Conservation (phyloP, 805 yeast species). For the Candida alai region DNA sequence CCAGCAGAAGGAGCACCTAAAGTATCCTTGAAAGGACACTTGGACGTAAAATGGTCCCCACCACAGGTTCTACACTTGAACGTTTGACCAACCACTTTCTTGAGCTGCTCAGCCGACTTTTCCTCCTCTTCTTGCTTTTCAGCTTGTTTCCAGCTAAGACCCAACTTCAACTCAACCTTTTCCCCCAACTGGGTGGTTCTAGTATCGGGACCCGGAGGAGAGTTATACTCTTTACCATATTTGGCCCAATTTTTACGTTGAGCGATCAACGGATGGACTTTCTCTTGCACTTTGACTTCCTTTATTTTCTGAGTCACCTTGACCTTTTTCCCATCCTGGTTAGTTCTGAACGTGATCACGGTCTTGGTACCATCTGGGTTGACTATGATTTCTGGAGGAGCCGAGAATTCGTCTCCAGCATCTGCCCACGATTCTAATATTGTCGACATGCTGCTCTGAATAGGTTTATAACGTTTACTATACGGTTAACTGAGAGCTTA, state of each 20-base stretch:
- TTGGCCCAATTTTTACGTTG: slow-evolving; percentile 82
- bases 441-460: slow-evolving; percentile 22
- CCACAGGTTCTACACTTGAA: slow-evolving; percentile 86
- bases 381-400: slow-evolving; percentile 72
- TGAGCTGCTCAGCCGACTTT: slow-evolving; percentile 44
- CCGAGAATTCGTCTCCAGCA: slow-evolving; percentile 66
- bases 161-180: slow-evolving; percentile 69
- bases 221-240: slow-evolving; percentile 74
- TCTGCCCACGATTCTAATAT: slow-evolving; percentile 64
- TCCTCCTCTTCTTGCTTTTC: slow-evolving; percentile 68
- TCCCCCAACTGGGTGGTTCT: slow-evolving; percentile 89
- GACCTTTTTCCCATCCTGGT: slow-evolving; percentile 77
- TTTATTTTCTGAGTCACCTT: slow-evolving; percentile 83
- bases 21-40: slow-evolving; percentile 94
- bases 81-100: slow-evolving; percentile 40
- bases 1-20: slow-evolving; percentile 46
- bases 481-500: background rate
- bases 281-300: slow-evolving; percentile 72
- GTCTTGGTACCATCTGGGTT: slow-evolving; percentile 91
- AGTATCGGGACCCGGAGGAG: slow-evolving; percentile 82
- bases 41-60: slow-evolving; percentile 88
- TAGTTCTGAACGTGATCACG: slow-evolving; percentile 69
- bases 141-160: slow-evolving; percentile 71
- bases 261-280: slow-evolving; percentile 84
- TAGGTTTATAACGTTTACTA: background rate